Base-by-base conservation (phyloP, 257 asterid species). In the Fraxinus anomala region DNA sequence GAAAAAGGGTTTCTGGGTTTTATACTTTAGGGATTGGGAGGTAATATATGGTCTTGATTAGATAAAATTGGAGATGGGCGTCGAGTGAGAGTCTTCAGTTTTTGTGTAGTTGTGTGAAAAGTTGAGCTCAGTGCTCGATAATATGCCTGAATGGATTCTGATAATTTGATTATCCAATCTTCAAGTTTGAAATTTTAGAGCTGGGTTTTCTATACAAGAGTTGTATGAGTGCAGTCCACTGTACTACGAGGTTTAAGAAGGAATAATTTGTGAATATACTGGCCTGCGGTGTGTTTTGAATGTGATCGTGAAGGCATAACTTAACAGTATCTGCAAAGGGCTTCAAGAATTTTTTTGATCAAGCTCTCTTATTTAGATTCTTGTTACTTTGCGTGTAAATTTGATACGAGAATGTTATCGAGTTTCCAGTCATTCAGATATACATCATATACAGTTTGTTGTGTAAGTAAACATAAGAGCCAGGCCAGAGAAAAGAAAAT, bases 401-500 rank as follows among this genome's bases (percentile, higher is more conserved):
- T 80, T 68, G 67, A 28, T 82, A 79, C 77, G 81, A 89, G 83
- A 42, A 87, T 89, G 94, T 69, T 88, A 54, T 72, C 80, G 39
- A 84, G 84, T 80, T 88, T 86, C 77, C 84, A 77, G 63, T 70
- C 89, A 49, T 80, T 91, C 84, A 88, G 84, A 73, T 82, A 81
- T 77, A 80, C 81, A 66, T 73, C 91, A 30, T 77, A 74, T 40
- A 74, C 82, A 33, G 79, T 75, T 70, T 71, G 82, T 61, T 87
- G 84, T 77, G 10, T 79, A 68, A 85, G 81, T 72, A 87, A 83
- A 74, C 88, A 82, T n/a, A 80, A 85, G 74, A 81, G 76, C 72
- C 83, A 82, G 56, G 80, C 44, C 78, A 77, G 68, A 59, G 83
- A 74, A 40, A 88, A 86, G 85, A 92, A 82, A 82, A 82, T 70